A percentile compares a stretch with the other conserved stretches of the same genome.
phyloP scores from a whole-genome alignment of 495 filamentous ascomycete genomes.

The Poronia punctata region DNA sequence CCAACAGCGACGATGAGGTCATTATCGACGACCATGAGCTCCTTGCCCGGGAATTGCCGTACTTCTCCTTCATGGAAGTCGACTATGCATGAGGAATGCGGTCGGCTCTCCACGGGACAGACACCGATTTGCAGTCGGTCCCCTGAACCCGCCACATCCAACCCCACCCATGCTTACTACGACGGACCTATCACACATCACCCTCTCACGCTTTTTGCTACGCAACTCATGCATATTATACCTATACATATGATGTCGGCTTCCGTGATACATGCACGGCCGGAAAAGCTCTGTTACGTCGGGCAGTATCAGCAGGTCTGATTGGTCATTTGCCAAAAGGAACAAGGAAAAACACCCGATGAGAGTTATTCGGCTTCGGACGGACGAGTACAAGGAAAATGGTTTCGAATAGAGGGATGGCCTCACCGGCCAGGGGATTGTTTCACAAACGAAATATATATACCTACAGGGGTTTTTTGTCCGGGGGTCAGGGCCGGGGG shows the following conservation, averaged over 20 bases:
- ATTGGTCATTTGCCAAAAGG: neutral
- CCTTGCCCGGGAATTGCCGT: slow-evolving; percentile 41
- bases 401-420: slow-evolving; percentile 10
- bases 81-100: slow-evolving; percentile 32
- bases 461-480: no score
- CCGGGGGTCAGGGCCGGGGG: no score
- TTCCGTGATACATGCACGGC: no score
- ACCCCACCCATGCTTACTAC: no score
- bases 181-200: no score
- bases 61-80: slow-evolving; percentile 42
- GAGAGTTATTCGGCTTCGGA: neutral
- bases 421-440: slow-evolving; percentile 6
- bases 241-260: no score
- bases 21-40: slow-evolving; percentile 35
- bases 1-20: slow-evolving; percentile 42
- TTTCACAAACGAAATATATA: neutral
- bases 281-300: neutral
- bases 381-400: slow-evolving; percentile 1
- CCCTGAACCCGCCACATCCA: no score
- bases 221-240: no score
- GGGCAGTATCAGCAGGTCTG: neutral
- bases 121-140: neutral
- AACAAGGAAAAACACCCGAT: no score
- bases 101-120: neutral
- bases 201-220: no score